phyloP scores from a whole-genome alignment of 2,329 filamentous ascomycete genomes.

The Apiospora kogelbergensis region DNA sequence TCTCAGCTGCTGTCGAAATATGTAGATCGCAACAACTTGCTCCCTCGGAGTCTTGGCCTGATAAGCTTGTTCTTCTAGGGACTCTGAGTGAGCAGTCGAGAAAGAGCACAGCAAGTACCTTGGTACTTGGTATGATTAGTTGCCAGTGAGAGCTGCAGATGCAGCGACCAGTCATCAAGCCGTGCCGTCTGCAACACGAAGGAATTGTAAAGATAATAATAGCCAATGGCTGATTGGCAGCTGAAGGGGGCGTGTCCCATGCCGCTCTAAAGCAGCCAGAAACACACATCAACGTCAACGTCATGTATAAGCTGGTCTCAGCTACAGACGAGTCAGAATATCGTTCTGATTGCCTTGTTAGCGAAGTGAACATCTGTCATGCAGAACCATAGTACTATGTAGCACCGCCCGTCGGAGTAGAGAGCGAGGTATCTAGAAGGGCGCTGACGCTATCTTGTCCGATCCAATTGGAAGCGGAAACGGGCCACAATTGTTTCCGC shows the following conservation, averaged over 20 bases:
- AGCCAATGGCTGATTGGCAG: background rate
- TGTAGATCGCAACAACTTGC: background rate
- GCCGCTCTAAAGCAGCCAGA: slow-evolving; percentile 1
- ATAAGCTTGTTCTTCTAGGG: background rate
- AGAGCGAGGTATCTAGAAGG: background rate
- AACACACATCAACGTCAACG: background rate
- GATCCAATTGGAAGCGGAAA: background rate
- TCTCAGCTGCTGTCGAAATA: background rate
- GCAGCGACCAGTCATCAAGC: background rate
- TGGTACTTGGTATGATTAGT: background rate
- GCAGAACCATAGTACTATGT: background rate
- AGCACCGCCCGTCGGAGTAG: slow-evolving; percentile 1
- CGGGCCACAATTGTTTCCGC: slow-evolving; percentile 3
- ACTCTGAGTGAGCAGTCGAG: background rate
- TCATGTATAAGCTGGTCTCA: background rate
- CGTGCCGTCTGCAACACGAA: background rate
- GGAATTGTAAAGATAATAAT: background rate
- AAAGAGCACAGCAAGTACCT: background rate
- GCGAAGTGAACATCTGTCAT: background rate
- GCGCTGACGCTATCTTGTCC: background rate
- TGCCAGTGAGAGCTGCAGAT: background rate
- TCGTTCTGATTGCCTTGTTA: background rate
- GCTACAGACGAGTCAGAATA: background rate
- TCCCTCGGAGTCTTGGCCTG: background rate
- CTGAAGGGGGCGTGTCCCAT: background rate